Base-by-base conservation (phyloP, 2,329 filamentous ascomycete genomes). In the Cladosporium colombiae region DNA sequence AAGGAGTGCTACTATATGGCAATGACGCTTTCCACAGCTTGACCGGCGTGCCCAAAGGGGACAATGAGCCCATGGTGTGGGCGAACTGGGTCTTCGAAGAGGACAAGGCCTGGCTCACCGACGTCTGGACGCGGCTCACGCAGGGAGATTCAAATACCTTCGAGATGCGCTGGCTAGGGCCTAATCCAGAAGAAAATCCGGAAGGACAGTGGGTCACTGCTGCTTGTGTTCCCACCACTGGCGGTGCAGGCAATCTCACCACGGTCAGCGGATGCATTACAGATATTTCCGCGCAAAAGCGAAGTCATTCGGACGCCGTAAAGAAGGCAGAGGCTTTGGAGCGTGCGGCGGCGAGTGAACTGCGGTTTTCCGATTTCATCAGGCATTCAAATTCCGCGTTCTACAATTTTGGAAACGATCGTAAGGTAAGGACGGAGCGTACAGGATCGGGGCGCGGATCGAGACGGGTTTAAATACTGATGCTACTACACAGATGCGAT, bases 291-390 rank as follows among this genome's bases (percentile, higher is more conserved):
- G 66, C 66, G 13, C 72, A 71, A 59, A 72, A 69, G 65, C 66
- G 67, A n/a, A 68, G 64, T 18, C 66, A 73, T 23, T 62, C 49
- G 74, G 80, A 81, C 75, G 6, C 79, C 71, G 7, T 79, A 73
- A 7, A 81, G 76, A n/a, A 75, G 76, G 31, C 73, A 70, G 1
- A 79, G 77, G 67, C 75, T 74, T 57, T 81, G 74, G 80, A 74
- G 79, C 68, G 68, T 29, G 65, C 70, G 23, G 69, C 80, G 5
- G 73, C 82, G 66, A 82, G 79, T 66, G 81, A 74, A 58, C 63
- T 65, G 40, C 58, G 70, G 21, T 72, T 73, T 52, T 57, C 65
- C 8, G 66, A 64, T 5, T 73, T 73, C 55, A 67, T 68, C 5
- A 68, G 69, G 77, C 11, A 81, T 78, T 61, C 77, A 71, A 23